Conservation (phyloP, 768 basidiomycete species). For the Candolleomyces efflorescens region DNA sequence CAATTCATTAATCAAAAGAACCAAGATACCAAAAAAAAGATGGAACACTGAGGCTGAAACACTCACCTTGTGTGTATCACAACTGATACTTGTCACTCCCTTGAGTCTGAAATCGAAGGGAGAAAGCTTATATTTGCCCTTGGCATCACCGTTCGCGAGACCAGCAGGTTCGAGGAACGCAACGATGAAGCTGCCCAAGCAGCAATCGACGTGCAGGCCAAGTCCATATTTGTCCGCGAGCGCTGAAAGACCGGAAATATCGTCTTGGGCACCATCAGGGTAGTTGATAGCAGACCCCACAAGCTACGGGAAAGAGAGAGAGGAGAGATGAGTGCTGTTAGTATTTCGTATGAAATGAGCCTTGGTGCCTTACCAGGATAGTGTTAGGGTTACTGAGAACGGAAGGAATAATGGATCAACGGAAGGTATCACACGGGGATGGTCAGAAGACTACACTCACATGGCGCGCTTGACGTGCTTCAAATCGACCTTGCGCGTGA, state of each 20-base stretch:
- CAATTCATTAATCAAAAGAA: not conserved
- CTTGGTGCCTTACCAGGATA: conserved; percentile 78
- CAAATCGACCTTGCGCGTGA: conserved; percentile 75
- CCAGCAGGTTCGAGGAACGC: conserved; percentile 86
- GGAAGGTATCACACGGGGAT: conserved; percentile 1
- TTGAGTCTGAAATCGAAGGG: conserved; percentile 89
- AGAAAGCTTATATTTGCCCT: conserved; percentile 51
- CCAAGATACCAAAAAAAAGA: too few species aligned
- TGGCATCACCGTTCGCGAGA: conserved; percentile 50
- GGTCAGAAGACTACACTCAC: conserved; percentile 40
- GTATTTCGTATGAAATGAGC: not conserved
- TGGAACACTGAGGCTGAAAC: too few species aligned
- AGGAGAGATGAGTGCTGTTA: not conserved
- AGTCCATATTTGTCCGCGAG: conserved; percentile 73
- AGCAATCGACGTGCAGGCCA: conserved; percentile 93
- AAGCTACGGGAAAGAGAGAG: conserved; percentile 40
- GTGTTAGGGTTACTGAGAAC: conserved; percentile 68
- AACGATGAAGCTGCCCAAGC: conserved; percentile 89
- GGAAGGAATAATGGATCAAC: not conserved
- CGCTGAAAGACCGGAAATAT: conserved; percentile 72
- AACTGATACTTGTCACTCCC: conserved; percentile 93
- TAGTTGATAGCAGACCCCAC: conserved; percentile 87
- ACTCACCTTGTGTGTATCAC: conserved; percentile 88
- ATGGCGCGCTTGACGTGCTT: conserved; percentile 81
- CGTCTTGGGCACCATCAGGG: conserved; percentile 82